Evolutionary conservation across 495 filamentous ascomycete species (phyloP), one percentile per base, ranked within the genome.

Genomic region (Daldinia decipiens): DNA sequence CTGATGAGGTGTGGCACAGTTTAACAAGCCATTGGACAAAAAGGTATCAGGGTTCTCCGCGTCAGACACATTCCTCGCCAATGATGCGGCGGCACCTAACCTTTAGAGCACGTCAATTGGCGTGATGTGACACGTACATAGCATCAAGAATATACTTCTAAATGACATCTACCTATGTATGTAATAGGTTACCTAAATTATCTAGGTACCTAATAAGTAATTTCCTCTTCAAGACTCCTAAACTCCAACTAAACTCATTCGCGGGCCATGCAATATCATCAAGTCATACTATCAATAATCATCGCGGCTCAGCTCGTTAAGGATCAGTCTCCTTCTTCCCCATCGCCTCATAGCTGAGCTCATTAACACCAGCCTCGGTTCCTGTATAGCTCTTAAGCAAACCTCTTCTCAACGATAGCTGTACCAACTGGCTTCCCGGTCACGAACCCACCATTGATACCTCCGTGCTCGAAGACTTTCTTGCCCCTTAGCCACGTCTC

Each of bases 401-500:
- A 59, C 71, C 83, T 79, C 74, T 72, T 78, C 78, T 85, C 83
- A 11, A 74, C 65, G 62, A 85, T 83, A 55, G 83, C 74, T 75
- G 73, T 61, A 12, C 83, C 83, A 4, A 80, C 57, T 4, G 83
- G 83, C 71, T 55, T 62, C 5, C 73, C 78, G 12, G 58, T 65
- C 0, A 83, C 76, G 38, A 84, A 83, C 12, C 83, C 83, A 2
- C 45, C 75, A 17, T 81, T 79, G 5, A n/a, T 36, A 1, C 74
- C 83, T 12, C 79, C 79, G 7, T 81, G 60, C 70, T 87, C 85
- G 78, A 91, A 97, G 31, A 98, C 86, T 76, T 86, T 90, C 68
- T 81, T 80, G 1, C 95, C 95, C 36, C 95, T 83, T 47, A 99
- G 75, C 93, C 93, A 98, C 8, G 95, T 98, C 84, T 97, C 93